These are phyloP conservation scores for Schrenkiella parvula DNA, from an alignment of 345 rosid genomes.

Conservation along the genomic window DNA sequence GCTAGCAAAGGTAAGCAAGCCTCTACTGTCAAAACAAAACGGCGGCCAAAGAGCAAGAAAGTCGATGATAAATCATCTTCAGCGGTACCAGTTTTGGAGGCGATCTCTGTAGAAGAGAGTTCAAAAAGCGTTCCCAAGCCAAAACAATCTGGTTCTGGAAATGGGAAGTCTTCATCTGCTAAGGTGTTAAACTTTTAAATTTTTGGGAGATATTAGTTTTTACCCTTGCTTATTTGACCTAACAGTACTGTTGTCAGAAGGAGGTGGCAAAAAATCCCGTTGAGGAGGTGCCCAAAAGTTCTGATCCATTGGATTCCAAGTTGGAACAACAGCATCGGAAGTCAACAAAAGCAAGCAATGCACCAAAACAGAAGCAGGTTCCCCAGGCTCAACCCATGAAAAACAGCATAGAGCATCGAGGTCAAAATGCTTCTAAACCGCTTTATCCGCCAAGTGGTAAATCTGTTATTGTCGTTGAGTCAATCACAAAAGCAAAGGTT, in stretches of 20 bases:
- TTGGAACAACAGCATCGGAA: slow-evolving; percentile 40
- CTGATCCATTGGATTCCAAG: slow-evolving; percentile 40
- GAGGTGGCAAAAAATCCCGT: slow-evolving; percentile 17
- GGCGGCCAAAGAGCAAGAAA: slow-evolving; percentile 43
- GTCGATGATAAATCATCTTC: slow-evolving; percentile 35
- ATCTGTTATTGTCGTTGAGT: slow-evolving; percentile 93
- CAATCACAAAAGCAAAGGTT: slow-evolving; percentile 82
- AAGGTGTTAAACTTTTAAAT: slow-evolving; percentile 39
- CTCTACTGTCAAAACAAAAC: slow-evolving; percentile 36
- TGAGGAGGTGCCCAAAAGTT: slow-evolving; percentile 22
- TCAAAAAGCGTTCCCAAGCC: slow-evolving; percentile 24
- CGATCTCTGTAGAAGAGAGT: slow-evolving; percentile 30
- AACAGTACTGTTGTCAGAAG: slow-evolving; percentile 44
- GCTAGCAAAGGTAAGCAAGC: slow-evolving; percentile 22
- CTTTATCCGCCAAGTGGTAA: slow-evolving; percentile 81
- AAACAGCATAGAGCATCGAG: slow-evolving; percentile 34
- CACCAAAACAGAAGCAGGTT: slow-evolving; percentile 34
- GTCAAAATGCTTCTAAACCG: slow-evolving; percentile 43
- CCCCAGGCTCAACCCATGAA: slow-evolving; percentile 33
- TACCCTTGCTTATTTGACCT: slow-evolving; percentile 23
- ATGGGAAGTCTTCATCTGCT: slow-evolving; percentile 18
- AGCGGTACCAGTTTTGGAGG: slow-evolving; percentile 29
- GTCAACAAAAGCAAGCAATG: slow-evolving; percentile 30
- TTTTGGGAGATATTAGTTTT: slow-evolving; percentile 10
- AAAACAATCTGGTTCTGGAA: slow-evolving; percentile 31